These are phyloP conservation scores for Botrytis deweyae DNA, from an alignment of 2,329 filamentous ascomycete genomes.

Conservation along the genomic window DNA sequence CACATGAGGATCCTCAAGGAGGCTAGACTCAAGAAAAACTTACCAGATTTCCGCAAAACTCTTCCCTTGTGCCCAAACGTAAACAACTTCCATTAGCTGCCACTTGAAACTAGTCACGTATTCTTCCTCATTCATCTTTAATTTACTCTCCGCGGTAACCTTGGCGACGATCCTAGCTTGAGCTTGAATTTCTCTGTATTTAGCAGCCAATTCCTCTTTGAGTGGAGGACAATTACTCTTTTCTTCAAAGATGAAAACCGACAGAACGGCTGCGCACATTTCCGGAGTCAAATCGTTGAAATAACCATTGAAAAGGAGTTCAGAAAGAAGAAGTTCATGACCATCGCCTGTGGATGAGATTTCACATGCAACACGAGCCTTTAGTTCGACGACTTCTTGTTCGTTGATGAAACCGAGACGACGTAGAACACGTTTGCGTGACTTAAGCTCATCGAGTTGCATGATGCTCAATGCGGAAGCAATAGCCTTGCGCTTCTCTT, in stretches of 20 bases:
- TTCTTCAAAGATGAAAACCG: conserved; percentile 97
- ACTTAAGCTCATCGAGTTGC: conserved; percentile 94
- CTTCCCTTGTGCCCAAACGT: conserved; percentile 84
- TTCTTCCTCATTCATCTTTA: conserved; percentile 91
- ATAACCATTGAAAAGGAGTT: conserved; percentile 94
- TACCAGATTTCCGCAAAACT: conserved; percentile 95
- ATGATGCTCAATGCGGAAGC: conserved; percentile 80
- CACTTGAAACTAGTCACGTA: conserved; percentile 88
- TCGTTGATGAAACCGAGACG: conserved; percentile 96
- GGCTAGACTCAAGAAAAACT: conserved; percentile 42
- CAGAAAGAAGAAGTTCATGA: conserved; percentile 88
- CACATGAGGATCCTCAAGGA: not conserved
- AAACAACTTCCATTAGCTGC: conserved; percentile 96
- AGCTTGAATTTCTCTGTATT: conserved; percentile 79
- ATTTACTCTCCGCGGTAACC: conserved; percentile 90
- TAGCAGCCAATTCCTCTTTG: conserved; percentile 82
- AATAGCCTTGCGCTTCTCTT: conserved; percentile 84
- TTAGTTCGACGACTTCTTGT: conserved; percentile 90
- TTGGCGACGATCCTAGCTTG: conserved; percentile 89
- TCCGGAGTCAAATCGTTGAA: conserved; percentile 95
- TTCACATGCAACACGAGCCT: conserved; percentile 95
- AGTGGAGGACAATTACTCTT: conserved; percentile 78
- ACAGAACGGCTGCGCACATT: conserved; percentile 80
- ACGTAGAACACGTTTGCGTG: conserved; percentile 89
- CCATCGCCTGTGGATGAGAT: conserved; percentile 82